These are phyloP conservation scores for Plasmodium gonderi DNA, from an alignment of 169 alveolate genomes.

Conservation along the genomic window DNA sequence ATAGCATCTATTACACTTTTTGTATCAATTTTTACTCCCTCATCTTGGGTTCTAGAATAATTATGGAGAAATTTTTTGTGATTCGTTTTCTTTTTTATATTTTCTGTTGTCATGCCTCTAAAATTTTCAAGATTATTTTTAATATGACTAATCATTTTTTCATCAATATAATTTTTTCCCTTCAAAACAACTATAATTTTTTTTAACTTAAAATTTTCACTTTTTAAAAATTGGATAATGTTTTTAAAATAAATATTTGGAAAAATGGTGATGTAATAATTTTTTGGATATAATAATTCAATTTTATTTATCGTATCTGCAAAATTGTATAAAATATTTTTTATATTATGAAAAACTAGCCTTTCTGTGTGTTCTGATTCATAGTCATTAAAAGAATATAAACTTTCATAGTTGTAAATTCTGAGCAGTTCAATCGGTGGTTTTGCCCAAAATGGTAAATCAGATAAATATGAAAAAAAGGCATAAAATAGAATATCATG, in stretches of 20 bases:
- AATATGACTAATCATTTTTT: conserved; percentile 34
- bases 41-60: not conserved
- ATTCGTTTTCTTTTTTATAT: not conserved
- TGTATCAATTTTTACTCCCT: not conserved
- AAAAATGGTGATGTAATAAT: conserved; percentile 64
- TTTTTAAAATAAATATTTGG: conserved; percentile 76
- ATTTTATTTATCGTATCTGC: conserved; percentile 73
- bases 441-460: conserved; percentile 82
- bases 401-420: conserved; percentile 77
- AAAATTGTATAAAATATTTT: conserved; percentile 75
- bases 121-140: conserved; percentile 31
- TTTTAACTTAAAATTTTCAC: conserved; percentile 73
- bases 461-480: conserved; percentile 78
- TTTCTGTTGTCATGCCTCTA: conserved; percentile 49
- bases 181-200: conserved; percentile 64
- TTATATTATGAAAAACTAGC: conserved; percentile 76
- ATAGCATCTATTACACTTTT: conserved; percentile 41
- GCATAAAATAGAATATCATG: conserved; percentile 81
- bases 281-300: conserved; percentile 75
- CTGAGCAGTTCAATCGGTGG: conserved; percentile 80
- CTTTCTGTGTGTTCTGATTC: conserved; percentile 81
- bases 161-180: conserved; percentile 56
- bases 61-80: not conserved
- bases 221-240: conserved; percentile 75
- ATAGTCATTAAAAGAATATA: conserved; percentile 77